Evolutionary conservation across 768 basidiomycete genomes (phyloP), one percentile per base, ranked within the genome.

Genomic region (Termitomyces sp.): DNA sequence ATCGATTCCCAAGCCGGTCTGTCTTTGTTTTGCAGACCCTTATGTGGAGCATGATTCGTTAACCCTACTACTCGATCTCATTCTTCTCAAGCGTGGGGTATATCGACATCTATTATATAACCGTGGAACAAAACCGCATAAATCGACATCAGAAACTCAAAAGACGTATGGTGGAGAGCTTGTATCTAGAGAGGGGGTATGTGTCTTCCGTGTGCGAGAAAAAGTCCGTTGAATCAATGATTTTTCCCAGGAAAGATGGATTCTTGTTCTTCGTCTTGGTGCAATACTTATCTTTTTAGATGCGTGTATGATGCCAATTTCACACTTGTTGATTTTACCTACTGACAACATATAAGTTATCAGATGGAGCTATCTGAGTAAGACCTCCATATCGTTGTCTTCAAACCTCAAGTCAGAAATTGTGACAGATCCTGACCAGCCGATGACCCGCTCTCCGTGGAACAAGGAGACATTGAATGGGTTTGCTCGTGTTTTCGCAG

Each of bases 21-120:
- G 89, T 65, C 78, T 77, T 38, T 71, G 74, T 28, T 92, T 93
- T 65, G 90, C 86, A 0, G 92, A 94, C 70, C 90, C 90, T 57
- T 94, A 93, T 63, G 89, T 93, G 59, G 92, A 94, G 67, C 87
- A 93, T 60, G 90, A 93, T 68, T 73, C 77, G 0, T 72, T 93
- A 59, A 87, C 83, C 1, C 73, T 93, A 20, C 71, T 90, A 6
- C 77, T 94, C 42, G 92, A 94, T 72, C 78, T 94, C 2, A 87
- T 94, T 52, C 77, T 94, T 24, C 77, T 94, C 24, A 93, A 93
- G 69, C 73, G 87, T 38, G 91, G 83, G 13, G 92, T 93, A 3
- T 93, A 88, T 66, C 78, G 87, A 18, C 92, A 94, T 71, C 70
- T 94, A 18, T 72, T 94, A 32, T 94, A 88, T 65, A 94, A 94